These are phyloP conservation scores for Phaeosphaeriaceae sp. DNA, from an alignment of 2,329 filamentous ascomycete genomes.

Conservation along the genomic window DNA sequence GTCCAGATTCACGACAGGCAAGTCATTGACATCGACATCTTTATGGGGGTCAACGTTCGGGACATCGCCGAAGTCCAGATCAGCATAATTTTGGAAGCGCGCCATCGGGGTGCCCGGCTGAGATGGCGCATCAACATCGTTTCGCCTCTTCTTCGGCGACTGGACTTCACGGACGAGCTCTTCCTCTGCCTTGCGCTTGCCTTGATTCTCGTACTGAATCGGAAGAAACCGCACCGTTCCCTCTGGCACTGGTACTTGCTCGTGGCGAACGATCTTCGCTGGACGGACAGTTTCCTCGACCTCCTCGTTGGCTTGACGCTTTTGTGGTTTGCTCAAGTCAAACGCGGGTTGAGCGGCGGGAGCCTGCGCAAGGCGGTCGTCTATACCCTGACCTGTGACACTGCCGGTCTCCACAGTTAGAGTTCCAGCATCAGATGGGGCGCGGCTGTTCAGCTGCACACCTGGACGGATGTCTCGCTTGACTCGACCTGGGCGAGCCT, in stretches of 20 bases:
- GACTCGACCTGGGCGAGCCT: background rate
- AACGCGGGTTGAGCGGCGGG: background rate
- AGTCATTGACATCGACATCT: too few relatives aligned
- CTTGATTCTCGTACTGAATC: background rate
- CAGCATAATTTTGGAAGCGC: too few relatives aligned
- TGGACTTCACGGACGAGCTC: background rate
- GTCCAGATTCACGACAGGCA: too few relatives aligned
- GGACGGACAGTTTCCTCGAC: background rate
- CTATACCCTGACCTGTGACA: background rate
- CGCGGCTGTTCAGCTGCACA: background rate
- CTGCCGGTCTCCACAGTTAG: background rate
- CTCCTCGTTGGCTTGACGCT: background rate
- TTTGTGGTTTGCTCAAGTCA: background rate
- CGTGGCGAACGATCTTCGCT: background rate
- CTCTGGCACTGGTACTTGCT: background rate
- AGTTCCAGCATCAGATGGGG: background rate
- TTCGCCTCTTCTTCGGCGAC: background rate
- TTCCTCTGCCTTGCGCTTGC: background rate
- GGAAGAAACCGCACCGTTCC: background rate
- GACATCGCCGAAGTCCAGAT: too few relatives aligned
- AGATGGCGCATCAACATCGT: background rate
- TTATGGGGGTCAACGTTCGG: too few relatives aligned
- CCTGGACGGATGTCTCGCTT: background rate
- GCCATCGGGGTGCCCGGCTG: background rate
- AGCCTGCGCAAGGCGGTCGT: background rate